phyloP scores from a whole-genome alignment of 2,329 filamentous ascomycete genomes.

The Pseudogymnoascus sp. region DNA sequence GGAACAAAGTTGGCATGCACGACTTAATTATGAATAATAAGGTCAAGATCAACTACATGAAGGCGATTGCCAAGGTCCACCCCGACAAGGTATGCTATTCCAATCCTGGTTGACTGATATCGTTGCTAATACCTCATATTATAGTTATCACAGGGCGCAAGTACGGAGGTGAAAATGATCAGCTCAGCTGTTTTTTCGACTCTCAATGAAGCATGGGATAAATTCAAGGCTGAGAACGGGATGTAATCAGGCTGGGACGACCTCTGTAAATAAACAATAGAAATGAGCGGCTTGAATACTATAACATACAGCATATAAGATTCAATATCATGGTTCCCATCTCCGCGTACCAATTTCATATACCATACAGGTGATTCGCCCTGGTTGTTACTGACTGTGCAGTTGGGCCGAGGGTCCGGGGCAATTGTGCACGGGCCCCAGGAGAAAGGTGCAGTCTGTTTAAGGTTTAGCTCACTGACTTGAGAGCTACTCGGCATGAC shows the following conservation, averaged over 20 bases:
- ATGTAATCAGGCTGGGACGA: slow-evolving; percentile 34
- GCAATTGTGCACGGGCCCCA: background rate
- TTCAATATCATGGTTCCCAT: background rate
- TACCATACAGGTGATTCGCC: background rate
- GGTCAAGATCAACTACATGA: slow-evolving; percentile 98
- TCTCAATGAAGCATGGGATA: slow-evolving; percentile 66
- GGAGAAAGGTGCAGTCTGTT: background rate
- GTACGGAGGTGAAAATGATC: slow-evolving; percentile 58
- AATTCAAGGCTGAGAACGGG: slow-evolving; percentile 62
- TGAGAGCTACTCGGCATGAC: slow-evolving; percentile 4
- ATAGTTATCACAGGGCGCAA: slow-evolving; percentile 57
- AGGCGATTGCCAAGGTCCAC: slow-evolving; percentile 96
- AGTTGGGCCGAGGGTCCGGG: background rate
- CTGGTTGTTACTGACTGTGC: background rate
- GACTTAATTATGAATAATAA: slow-evolving; percentile 88
- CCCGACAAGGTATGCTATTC: slow-evolving; percentile 78
- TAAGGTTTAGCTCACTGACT: background rate
- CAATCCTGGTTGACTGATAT: slow-evolving; percentile 10
- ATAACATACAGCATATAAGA: background rate
- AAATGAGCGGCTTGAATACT: background rate
- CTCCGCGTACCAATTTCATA: background rate
- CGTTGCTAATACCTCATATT: background rate
- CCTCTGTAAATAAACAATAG: background rate
- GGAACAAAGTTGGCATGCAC: slow-evolving; percentile 94
- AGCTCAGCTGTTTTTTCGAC: slow-evolving; percentile 59